Evolutionary conservation across 2,329 filamentous ascomycete species (phyloP), one percentile per base, ranked within the genome.

Genomic region (Blastomyces emzantsi): DNA sequence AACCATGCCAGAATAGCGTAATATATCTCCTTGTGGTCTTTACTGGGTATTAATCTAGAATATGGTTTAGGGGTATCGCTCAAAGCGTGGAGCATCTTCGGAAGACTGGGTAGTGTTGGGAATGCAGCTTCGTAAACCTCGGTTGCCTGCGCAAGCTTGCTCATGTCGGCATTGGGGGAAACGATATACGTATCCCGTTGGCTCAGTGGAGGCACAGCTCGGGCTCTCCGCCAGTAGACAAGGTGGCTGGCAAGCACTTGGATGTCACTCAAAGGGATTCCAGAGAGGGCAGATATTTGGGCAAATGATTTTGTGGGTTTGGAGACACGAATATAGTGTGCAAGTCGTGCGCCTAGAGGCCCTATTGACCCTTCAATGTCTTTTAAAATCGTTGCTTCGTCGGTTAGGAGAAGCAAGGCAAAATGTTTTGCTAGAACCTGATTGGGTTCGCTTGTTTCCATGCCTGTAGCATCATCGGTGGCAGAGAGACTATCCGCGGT

Each of bases 1-100:
- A 99, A 83, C 91, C 93, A 99, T 28, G 91, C 92, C 33, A 99
- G 80, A 75, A 97, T 96, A 43, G 90, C 85, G 75, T 97, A 88
- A 74, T 97, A 99, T 1, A 87, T 87, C 7, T 88, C 87, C 54
- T 93, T 89, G 73, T 97, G 92, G 70, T 90, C 89, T 73, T 92
- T 92, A 71, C 87, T 92, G 0, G 93, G 93, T 55, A 92, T 92
- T 68, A 95, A 88, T 62, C 83, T 83, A 70, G 91, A 90, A 78
- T 92, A 99, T 0, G 89, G 87, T 39, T 90, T 85, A 1, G 94
- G 92, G 3, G 87, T 87, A 5, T 87, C 87, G 49, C 90, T 94
- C 7, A 99, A 80, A 64, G 89, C 83, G 61, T 89, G 87, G n/a
- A 99, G 82, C 78, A 99, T 93, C 73, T 92, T 92, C 9, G 90